phyloP scores from a whole-genome alignment of 306 rosid genomes.

The Castanospermum australe region DNA sequence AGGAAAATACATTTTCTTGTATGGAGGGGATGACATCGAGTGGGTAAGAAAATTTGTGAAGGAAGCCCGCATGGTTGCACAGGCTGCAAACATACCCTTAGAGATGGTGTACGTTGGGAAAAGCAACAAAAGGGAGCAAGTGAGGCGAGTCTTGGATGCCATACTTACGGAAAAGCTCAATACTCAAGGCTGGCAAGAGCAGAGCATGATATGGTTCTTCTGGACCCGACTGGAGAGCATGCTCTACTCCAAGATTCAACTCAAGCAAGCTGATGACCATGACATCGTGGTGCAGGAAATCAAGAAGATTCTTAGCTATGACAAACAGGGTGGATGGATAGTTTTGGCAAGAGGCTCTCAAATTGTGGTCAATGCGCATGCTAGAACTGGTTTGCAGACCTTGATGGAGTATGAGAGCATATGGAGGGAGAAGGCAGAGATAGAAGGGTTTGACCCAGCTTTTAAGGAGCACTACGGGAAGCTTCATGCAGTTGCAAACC shows the following conservation, averaged over 20 bases:
- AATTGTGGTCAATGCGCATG: constrained; percentile 49
- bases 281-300: constrained; percentile 53
- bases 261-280: constrained; percentile 32
- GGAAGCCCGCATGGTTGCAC: constrained; percentile 42
- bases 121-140: constrained; percentile 52
- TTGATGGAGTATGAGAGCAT: constrained; percentile 38
- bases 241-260: constrained; percentile 62
- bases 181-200: constrained; percentile 48
- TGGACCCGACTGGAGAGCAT: constrained; percentile 71
- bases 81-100: constrained; percentile 37
- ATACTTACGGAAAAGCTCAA: constrained; percentile 41
- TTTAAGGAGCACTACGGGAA: constrained; percentile 32
- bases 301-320: constrained; percentile 55
- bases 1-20: constrained; percentile 48
- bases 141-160: constrained; percentile 30
- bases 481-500: constrained; percentile 32
- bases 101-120: constrained; percentile 64
- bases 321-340: constrained; percentile 51
- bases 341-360: constrained; percentile 48
- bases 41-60: constrained; percentile 56
- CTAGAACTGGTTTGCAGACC: constrained; percentile 29
- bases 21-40: constrained; percentile 54
- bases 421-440: constrained; percentile 42
- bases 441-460: constrained; percentile 44
- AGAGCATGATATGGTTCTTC: constrained; percentile 63